Base-by-base conservation (phyloP, 2,329 filamentous ascomycete genomes). In the Monascus ruber region DNA sequence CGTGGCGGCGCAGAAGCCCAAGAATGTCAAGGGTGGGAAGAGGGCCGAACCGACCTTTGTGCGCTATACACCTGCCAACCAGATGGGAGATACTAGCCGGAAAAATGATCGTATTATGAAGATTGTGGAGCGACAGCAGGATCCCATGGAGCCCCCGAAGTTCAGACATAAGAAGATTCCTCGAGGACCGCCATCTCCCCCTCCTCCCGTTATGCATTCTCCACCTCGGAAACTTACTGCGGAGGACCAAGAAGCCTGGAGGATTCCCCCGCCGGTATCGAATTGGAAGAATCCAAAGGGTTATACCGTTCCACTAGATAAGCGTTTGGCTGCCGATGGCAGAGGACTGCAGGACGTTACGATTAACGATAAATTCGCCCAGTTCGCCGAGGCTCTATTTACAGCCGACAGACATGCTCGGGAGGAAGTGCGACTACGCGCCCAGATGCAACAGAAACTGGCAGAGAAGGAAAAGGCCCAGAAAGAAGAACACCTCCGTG, bases 221-320 rank as follows among this genome's bases (percentile, higher is more conserved):
- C 91, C 91, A 9, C 88, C 91, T 0, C 74, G 91, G 45, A 98
- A 96, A 58, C 73, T 98, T 45, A 98, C 91, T 1, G 91, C 89
- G 5, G 88, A 94, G 60, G 91, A 98, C 52, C 89, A 96, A 62
- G 91, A 96, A 62, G 85, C 85, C 42, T 98, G 91, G 91, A 87
- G 81, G 55, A 95, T 85, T 27, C 81, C 81, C 0, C 87, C 89
- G 2, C 85, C 89, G 0, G 81, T 98, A 2, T 94, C 85, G 17
- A 96, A 96, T 63, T 98, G 91, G 91, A 98, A 98, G 75, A 98
- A 98, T 61, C 85, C 89, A 1, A 96, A 96, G 68, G 91, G 91
- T 53, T 98, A 94, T 58, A 98, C 91, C 0, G 85, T 98, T 1
- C 86, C 91, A 0, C 64, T 98, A 37, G 91, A 98, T 62, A 98